phyloP scores from a whole-genome alignment of 169 alveolate species.

The Blepharisma undulans region DNA sequence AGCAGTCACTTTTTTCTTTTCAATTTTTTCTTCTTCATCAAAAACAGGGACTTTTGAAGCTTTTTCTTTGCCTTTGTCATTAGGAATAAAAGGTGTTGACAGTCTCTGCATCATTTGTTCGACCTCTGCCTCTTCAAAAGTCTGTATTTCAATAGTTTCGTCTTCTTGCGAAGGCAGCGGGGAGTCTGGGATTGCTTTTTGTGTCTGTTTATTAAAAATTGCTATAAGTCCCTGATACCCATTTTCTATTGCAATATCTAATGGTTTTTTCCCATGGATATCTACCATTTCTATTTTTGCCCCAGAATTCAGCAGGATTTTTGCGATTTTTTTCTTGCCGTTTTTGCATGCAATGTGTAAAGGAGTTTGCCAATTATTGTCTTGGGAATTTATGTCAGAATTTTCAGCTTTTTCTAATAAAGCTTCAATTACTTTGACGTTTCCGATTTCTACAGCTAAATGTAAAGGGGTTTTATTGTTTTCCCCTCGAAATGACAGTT shows the following conservation, averaged over 20 bases:
- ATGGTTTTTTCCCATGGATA: conserved; percentile 12
- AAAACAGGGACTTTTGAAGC: neutral
- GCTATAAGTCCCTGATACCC: neutral
- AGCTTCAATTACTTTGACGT: conserved; percentile 10
- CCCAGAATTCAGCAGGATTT: conserved; percentile 46
- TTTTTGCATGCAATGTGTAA: conserved; percentile 58
- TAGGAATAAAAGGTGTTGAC: neutral
- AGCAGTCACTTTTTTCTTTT: conserved; percentile 35
- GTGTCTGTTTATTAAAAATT: neutral
- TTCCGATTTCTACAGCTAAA: conserved; percentile 54
- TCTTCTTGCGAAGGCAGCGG: neutral
- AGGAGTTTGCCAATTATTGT: conserved; percentile 49
- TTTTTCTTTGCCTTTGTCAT: neutral
- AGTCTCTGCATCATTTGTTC: neutral
- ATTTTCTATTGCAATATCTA: neutral
- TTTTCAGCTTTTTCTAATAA: neutral
- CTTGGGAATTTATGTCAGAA: conserved; percentile 29
- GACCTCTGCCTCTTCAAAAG: neutral
- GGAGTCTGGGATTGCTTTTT: neutral
- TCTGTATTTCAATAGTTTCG: neutral
- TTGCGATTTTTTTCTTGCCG: conserved; percentile 47
- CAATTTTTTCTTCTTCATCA: neutral
- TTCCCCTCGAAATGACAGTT: neutral
- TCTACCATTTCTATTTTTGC: neutral
- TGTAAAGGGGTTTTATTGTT: conserved; percentile 53